Percentiles rank a stretch among this genome's conserved stretches.
phyloP scores from a whole-genome alignment of 345 rosid genomes.

The Bruguiera gymnorhiza region DNA sequence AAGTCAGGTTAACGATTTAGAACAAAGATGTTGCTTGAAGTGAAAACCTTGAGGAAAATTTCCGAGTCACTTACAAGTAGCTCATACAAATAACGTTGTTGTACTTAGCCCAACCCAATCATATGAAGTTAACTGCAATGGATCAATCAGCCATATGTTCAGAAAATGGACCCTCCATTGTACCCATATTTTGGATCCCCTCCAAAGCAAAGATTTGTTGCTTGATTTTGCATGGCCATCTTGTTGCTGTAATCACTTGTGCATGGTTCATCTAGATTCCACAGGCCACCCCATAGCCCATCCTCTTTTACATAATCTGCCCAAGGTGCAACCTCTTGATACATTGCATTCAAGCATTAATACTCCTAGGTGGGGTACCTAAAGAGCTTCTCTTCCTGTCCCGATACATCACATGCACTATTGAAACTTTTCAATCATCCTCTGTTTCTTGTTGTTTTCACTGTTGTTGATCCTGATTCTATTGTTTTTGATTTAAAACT shows the following conservation, averaged over 20 bases:
- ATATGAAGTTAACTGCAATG: too few relatives aligned
- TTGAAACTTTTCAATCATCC: not conserved
- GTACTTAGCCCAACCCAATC: too few relatives aligned
- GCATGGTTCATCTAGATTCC: not conserved
- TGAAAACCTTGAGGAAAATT: too few relatives aligned
- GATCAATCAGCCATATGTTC: too few relatives aligned
- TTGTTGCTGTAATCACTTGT: not conserved
- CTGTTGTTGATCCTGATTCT: not conserved
- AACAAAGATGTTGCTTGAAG: too few relatives aligned
- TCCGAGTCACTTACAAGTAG: too few relatives aligned
- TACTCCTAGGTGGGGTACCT: not conserved
- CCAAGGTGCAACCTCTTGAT: not conserved
- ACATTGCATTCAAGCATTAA: not conserved
- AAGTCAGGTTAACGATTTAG: too few relatives aligned
- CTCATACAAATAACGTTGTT: too few relatives aligned
- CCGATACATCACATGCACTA: not conserved
- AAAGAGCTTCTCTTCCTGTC: not conserved
- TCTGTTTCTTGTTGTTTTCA: not conserved
- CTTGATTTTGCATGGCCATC: not conserved
- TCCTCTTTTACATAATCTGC: not conserved
- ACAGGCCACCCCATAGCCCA: slow-evolving; percentile 15
- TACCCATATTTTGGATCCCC: too few relatives aligned
- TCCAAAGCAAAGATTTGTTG: too few relatives aligned
- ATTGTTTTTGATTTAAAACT: not conserved
- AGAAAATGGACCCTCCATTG: too few relatives aligned